A percentile compares a stretch with the other conserved stretches of the same genome.
phyloP scores from a whole-genome alignment of 345 rosid species.

The Gossypium thurberi region DNA sequence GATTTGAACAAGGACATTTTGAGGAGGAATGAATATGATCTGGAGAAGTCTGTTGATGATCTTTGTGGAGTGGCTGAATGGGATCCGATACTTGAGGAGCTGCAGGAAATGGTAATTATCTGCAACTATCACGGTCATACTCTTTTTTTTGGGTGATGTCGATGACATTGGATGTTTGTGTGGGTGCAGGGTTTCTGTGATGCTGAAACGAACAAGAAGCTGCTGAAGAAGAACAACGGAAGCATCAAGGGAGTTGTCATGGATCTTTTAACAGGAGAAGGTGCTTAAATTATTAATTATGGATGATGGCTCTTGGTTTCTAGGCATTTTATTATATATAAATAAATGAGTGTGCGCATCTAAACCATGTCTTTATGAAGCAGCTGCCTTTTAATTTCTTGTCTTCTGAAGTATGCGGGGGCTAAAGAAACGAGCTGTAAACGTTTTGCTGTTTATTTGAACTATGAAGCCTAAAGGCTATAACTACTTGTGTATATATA shows the following conservation, averaged over 20 bases:
- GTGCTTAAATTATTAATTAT: conserved; percentile 24
- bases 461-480: neutral
- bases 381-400: neutral
- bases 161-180: neutral
- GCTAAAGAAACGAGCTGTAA: neutral
- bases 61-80: conserved; percentile 77
- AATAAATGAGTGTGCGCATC: conserved; percentile 9
- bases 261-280: conserved; percentile 81
- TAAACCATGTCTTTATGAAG: neutral
- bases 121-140: neutral
- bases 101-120: conserved; percentile 72
- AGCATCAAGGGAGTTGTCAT: conserved; percentile 84
- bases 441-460: neutral
- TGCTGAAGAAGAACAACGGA: conserved; percentile 91
- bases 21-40: conserved; percentile 62
- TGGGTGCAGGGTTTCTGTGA: conserved; percentile 70
- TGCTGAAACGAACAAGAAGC: conserved; percentile 69
- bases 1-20: conserved; percentile 83
- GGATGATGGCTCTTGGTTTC: neutral
- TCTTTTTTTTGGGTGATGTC: neutral
- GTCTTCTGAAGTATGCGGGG: neutral
- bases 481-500: neutral
- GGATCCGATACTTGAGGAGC: conserved; percentile 88
- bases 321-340: neutral
- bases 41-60: conserved; percentile 72